Conservation (phyloP, 306 rosid species). For the Vicia villosa region DNA sequence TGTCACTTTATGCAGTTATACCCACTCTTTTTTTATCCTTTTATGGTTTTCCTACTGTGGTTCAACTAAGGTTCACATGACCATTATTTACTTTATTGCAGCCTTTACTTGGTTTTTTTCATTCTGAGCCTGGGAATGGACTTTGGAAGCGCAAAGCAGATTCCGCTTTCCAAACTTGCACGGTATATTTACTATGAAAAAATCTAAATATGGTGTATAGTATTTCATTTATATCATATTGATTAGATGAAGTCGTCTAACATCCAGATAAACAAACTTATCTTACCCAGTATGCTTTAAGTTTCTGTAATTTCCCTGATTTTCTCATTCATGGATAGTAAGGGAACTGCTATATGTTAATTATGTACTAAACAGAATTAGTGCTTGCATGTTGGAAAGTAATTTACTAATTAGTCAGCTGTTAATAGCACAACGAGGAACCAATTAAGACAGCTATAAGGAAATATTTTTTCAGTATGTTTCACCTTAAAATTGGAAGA, state of each 20-base stretch:
- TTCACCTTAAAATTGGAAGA: no score
- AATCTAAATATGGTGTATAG: constrained; percentile 4
- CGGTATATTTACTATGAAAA: constrained; percentile 50
- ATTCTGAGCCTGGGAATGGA: constrained; percentile 81
- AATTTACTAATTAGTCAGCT: neutral
- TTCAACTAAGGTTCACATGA: constrained; percentile 6
- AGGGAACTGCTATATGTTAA: constrained; percentile 11
- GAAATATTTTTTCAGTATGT: constrained; percentile 1
- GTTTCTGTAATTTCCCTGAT: constrained; percentile 13
- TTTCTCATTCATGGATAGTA: constrained; percentile 14
- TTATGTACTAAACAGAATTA: neutral
- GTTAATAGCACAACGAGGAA: neutral
- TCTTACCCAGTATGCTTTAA: constrained; percentile 21
- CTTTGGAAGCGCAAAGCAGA: constrained; percentile 97
- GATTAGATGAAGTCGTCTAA: constrained; percentile 10
- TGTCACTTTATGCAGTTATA: constrained; percentile 5
- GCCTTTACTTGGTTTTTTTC: constrained; percentile 82
- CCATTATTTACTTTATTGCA: constrained; percentile 46
- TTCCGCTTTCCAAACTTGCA: constrained; percentile 70
- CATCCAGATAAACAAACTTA: constrained; percentile 1
- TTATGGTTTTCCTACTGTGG: neutral
- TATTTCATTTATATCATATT: constrained; percentile 2
- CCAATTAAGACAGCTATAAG: neutral
- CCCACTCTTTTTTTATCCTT: neutral
- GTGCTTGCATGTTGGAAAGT: constrained; percentile 11